These are phyloP conservation scores for Talaromyces wortmannii DNA, from an alignment of 495 filamentous ascomycete species.

Conservation along the genomic window DNA sequence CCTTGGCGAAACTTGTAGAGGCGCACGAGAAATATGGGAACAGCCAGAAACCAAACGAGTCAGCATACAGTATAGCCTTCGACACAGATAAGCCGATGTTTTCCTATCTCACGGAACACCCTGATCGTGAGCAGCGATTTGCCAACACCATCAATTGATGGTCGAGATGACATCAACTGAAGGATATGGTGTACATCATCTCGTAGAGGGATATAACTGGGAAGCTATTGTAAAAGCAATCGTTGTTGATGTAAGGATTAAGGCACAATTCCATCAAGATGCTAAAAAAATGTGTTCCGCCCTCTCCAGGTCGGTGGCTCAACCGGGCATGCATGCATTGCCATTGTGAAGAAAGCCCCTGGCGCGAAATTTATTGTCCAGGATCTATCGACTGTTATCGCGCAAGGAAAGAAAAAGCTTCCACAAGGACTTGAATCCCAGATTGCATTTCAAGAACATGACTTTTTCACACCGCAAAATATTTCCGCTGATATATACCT, in stretches of 20 bases:
- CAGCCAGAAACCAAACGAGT: too few species aligned
- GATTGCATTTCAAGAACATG: conserved; percentile 35
- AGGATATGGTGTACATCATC: conserved; percentile 11
- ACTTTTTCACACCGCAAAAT: conserved; percentile 39
- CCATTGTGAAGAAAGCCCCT: conserved; percentile 16
- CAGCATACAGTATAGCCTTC: conserved; percentile 14
- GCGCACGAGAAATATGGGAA: too few species aligned
- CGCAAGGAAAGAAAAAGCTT: background rate
- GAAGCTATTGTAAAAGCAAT: conserved; percentile 3
- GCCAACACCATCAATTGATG: conserved; percentile 19
- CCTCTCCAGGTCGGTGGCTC: conserved; percentile 12
- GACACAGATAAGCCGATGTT: conserved; percentile 19
- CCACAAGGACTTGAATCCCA: conserved; percentile 7
- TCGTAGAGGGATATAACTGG: conserved; percentile 18
- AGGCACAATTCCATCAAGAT: too few species aligned
- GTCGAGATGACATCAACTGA: conserved; percentile 8
- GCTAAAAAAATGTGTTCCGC: background rate
- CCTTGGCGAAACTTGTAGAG: too few species aligned
- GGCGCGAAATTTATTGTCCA: conserved; percentile 11
- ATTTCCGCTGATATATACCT: conserved; percentile 43
- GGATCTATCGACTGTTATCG: conserved; percentile 5
- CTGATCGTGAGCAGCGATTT: conserved; percentile 8
- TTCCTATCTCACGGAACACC: conserved; percentile 6
- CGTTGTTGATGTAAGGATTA: conserved; percentile 13
- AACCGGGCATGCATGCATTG: conserved; percentile 14